These are phyloP conservation scores for Phytophthora agathidicida DNA, from an alignment of 352 stramenopile genomes.

Conservation along the genomic window DNA sequence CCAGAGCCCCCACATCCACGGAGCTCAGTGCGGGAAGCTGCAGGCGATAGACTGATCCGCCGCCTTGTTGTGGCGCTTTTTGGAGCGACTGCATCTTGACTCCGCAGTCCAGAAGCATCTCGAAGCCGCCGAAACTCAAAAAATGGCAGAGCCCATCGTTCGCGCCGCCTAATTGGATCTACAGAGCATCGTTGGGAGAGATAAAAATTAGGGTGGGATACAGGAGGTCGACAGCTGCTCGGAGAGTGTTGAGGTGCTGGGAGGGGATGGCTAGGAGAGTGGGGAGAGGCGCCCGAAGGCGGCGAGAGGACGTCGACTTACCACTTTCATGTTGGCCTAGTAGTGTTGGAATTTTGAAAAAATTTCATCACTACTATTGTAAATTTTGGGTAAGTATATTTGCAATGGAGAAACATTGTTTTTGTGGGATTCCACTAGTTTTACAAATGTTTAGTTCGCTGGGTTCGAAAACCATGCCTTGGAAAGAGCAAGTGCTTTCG, in stretches of 20 bases:
- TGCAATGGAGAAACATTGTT: too few species aligned
- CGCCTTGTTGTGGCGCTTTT: background rate
- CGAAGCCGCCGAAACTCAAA: conserved; percentile 75
- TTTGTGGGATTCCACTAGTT: too few species aligned
- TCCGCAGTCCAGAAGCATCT: conserved; percentile 84
- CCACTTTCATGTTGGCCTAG: conserved; percentile 40
- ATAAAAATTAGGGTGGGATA: conserved; percentile 27
- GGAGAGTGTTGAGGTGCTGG: background rate
- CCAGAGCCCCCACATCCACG: conserved; percentile 68
- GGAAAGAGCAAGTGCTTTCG: too few species aligned
- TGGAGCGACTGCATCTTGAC: conserved; percentile 32
- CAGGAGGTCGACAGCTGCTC: conserved; percentile 4
- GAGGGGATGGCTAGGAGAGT: conserved; percentile 1
- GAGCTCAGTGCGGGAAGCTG: conserved; percentile 43
- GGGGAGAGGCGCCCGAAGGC: background rate
- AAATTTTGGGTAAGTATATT: too few species aligned
- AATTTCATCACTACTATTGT: too few species aligned
- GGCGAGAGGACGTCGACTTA: conserved; percentile 14
- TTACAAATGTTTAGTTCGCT: too few species aligned
- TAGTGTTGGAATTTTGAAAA: too few species aligned
- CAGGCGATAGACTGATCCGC: conserved; percentile 27
- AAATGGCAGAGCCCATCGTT: conserved; percentile 84
- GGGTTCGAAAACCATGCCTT: too few species aligned
- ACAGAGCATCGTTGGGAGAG: background rate
- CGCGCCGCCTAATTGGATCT: conserved; percentile 80